Base-by-base conservation (phyloP, 306 rosid genomes). In the Ammopiptanthus mongolicus region DNA sequence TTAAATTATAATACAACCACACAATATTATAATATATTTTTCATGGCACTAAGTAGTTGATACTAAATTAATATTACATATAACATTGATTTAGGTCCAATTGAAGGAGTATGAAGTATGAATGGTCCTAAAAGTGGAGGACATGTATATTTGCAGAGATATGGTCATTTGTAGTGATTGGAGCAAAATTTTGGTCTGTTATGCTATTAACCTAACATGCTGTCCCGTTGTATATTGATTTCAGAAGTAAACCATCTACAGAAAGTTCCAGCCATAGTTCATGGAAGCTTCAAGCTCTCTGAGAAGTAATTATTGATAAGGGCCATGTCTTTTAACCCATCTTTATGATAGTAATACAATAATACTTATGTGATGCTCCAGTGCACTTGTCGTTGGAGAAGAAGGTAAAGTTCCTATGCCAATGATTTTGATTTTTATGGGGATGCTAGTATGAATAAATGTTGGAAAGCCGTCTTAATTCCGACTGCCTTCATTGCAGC, bases 171-270 rank as follows among this genome's bases (percentile, higher is more conserved):
- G 51, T n/a, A 53, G 33, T 33, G 72, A n/a, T 51, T 71, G 76
- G 53, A 21, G 33, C 44, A 70, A 70, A 56, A 34, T 37, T 52
- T 34, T 34, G 15, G 42, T 56, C 33, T 42, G 25, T 29, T 57
- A 47, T 13, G 13, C 50, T 58, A 39, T 23, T 52, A 23, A 65
- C 39, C 65, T 57, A 4, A 36, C 10, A 1, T 14, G 1, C n/a
- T 12, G 0, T 15, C 15, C 17, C 17, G 3, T 23, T 63, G 25
- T 60, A 2, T 15, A 74, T 8, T 78, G 3, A 47, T 55, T 75
- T 61, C 93, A 91, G 98, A 89, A 71, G 67, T 91, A 62, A 93
- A 88, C 80, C 97, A 97, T 48, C 39, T 93, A 80, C 81, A 71
- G 62, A 83, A 88, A 82, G 91, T 93, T 80, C 97, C 98, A 8